Conservation (phyloP, 345 rosid genomes). For the Populus tremula region DNA sequence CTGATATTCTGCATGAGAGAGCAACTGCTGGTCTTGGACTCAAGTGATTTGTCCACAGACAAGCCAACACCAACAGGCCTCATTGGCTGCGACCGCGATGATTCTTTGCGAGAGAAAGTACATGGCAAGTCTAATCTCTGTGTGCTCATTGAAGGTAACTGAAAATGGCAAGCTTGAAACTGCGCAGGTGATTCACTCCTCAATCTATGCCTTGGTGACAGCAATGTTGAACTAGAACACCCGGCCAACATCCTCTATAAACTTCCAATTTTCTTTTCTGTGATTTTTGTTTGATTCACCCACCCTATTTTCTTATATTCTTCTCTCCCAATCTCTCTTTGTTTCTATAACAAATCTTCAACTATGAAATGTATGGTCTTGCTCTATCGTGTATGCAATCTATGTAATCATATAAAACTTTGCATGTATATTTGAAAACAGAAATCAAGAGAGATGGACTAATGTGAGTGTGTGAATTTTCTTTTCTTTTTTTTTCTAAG, state of each 20-base stretch:
- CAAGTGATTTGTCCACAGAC: slow-evolving; percentile 65
- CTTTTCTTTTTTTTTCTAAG: slow-evolving; percentile 6
- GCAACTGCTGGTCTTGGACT: slow-evolving; percentile 54
- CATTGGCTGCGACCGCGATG: slow-evolving; percentile 59
- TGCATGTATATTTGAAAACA: slow-evolving; percentile 29
- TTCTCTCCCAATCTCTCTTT: slow-evolving; percentile 42
- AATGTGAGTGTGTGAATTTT: slow-evolving; percentile 47
- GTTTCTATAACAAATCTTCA: slow-evolving; percentile 20
- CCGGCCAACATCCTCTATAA: slow-evolving; percentile 97
- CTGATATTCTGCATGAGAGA: slow-evolving; percentile 79
- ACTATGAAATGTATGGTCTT: slow-evolving; percentile 23
- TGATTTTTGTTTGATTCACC: slow-evolving; percentile 34
- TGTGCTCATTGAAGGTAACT: slow-evolving; percentile 84
- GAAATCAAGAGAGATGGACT: slow-evolving; percentile 39
- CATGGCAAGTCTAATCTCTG: slow-evolving; percentile 94
- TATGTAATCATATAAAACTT: slow-evolving; percentile 20
- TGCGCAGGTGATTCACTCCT: slow-evolving; percentile 87
- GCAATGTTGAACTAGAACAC: slow-evolving; percentile 89
- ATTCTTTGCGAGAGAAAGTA: slow-evolving; percentile 72
- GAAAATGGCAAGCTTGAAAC: slow-evolving; percentile 78
- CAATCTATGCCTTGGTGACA: slow-evolving; percentile 97
- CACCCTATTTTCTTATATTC: slow-evolving; percentile 38
- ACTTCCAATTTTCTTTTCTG: slow-evolving; percentile 32
- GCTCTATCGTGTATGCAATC: slow-evolving; percentile 21
- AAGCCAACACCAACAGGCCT: slow-evolving; percentile 65